Evolutionary conservation across 1,284 basidiomycete genomes (phyloP).

Genomic region (Tilletiopsis washingtonensis): DNA sequence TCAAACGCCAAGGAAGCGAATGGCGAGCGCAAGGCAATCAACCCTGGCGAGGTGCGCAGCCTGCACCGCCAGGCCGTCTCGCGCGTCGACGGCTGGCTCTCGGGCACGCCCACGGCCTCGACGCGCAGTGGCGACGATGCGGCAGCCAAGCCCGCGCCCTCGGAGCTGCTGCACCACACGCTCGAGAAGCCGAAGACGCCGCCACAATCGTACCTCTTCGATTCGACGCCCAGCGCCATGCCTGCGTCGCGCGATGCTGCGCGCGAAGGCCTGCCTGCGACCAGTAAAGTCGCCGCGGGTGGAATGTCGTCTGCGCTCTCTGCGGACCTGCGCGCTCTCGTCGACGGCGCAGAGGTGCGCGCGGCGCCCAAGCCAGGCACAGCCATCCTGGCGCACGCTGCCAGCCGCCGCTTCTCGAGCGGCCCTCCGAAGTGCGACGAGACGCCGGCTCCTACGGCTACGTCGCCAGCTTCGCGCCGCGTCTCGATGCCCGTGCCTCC

Average conservation of each 20-base stretch:
- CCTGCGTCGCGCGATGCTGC: slow-evolving; percentile 1
- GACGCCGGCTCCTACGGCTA: no score
- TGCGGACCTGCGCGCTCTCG: slow-evolving; percentile 24
- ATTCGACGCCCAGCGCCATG: background rate
- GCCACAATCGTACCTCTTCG: slow-evolving; percentile 13
- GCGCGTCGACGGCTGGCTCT: slow-evolving; percentile 32
- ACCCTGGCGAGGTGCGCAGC: slow-evolving; percentile 6
- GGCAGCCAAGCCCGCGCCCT: background rate
- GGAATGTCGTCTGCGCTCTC: slow-evolving; percentile 18
- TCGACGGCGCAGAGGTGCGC: slow-evolving; percentile 18
- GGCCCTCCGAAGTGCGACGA: no score
- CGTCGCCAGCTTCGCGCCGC: no score
- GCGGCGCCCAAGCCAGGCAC: slow-evolving; percentile 22
- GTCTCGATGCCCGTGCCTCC: no score
- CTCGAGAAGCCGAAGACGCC: slow-evolving; percentile 27
- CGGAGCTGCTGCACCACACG: background rate
- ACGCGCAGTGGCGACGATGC: background rate
- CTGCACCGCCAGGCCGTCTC: slow-evolving; percentile 24
- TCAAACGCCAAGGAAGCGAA: slow-evolving; percentile 9
- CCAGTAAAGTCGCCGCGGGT: no score
- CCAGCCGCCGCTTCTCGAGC: background rate
- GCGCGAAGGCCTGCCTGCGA: slow-evolving; percentile 3
- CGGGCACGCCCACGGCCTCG: slow-evolving; percentile 12
- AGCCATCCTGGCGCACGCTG: slow-evolving; percentile 12
- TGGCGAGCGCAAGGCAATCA: slow-evolving; percentile 11